Evolutionary conservation across 805 yeast species (phyloP).

Genomic region (Candida coquimbonensis): DNA sequence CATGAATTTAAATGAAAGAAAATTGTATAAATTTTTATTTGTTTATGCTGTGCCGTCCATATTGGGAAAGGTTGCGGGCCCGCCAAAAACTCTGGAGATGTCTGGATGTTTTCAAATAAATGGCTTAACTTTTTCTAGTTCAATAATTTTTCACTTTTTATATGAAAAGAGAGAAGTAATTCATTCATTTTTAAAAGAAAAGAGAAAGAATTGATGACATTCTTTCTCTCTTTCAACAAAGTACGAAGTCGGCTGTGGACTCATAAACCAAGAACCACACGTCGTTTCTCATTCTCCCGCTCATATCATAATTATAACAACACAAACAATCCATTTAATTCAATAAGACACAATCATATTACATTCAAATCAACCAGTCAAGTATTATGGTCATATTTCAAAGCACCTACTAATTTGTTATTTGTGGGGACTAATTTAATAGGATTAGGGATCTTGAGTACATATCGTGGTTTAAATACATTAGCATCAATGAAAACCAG

Average conservation of each 20-base stretch:
- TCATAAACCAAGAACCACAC: too few species aligned
- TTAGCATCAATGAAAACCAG: conserved; percentile 3
- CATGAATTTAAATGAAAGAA: background rate
- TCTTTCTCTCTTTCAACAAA: conserved; percentile 1
- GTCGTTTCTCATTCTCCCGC: background rate
- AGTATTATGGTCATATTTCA: conserved; percentile 30
- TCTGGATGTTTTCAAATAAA: background rate
- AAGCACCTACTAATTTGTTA: conserved; percentile 31
- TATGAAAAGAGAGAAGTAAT: too few species aligned
- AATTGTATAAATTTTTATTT: too few species aligned
- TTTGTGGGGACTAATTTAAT: conserved; percentile 31
- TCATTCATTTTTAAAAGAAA: too few species aligned
- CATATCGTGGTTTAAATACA: conserved; percentile 25
- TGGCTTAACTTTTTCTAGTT: too few species aligned
- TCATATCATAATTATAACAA: background rate
- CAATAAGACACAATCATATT: background rate
- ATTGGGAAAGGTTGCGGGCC: background rate
- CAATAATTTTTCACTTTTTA: too few species aligned
- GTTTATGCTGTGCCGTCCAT: background rate
- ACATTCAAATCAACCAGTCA: conserved; percentile 5
- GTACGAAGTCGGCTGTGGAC: background rate
- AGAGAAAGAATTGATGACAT: background rate
- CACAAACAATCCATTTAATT: background rate
- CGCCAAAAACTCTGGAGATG: background rate
- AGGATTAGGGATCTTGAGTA: conserved; percentile 27